These are phyloP conservation scores for Lentinula raphanica DNA, from an alignment of 768 basidiomycete genomes.

Conservation along the genomic window DNA sequence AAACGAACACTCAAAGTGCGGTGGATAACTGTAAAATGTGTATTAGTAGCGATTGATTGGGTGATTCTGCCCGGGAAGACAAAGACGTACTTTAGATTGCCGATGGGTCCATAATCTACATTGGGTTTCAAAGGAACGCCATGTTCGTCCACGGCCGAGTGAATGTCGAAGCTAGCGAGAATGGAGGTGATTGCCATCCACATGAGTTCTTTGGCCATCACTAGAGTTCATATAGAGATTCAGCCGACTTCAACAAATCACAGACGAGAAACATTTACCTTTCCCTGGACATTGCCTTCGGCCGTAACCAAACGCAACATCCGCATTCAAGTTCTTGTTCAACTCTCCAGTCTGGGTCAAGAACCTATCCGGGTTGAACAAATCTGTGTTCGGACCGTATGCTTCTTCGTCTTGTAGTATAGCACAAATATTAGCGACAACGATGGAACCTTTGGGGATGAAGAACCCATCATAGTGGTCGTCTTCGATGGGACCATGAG, in stretches of 20 bases:
- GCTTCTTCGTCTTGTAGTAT: conserved; percentile 14
- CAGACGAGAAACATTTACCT: not conserved
- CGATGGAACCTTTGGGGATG: conserved; percentile 16
- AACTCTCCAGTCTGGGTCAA: conserved; percentile 1
- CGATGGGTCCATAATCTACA: not conserved
- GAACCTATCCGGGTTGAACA: conserved; percentile 26
- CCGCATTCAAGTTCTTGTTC: conserved; percentile 3
- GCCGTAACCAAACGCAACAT: conserved; percentile 13
- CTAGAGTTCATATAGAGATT: not conserved
- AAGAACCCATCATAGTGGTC: conserved; percentile 24
- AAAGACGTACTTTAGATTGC: not conserved
- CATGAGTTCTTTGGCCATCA: not conserved
- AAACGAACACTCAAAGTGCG: not conserved
- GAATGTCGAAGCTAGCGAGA: not conserved
- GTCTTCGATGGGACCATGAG: conserved; percentile 19
- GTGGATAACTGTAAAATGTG: not conserved
- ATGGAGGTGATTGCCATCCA: conserved; percentile 2
- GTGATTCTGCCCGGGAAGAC: not conserved
- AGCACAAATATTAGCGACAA: conserved; percentile 9
- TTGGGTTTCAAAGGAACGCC: not conserved
- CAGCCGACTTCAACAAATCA: not conserved
- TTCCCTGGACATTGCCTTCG: conserved; percentile 8
- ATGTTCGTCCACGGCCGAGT: not conserved
- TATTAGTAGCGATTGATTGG: not conserved
- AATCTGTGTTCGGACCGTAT: conserved; percentile 24